phyloP scores from a whole-genome alignment of 495 filamentous ascomycete genomes.

The Aspergillus affinis region DNA sequence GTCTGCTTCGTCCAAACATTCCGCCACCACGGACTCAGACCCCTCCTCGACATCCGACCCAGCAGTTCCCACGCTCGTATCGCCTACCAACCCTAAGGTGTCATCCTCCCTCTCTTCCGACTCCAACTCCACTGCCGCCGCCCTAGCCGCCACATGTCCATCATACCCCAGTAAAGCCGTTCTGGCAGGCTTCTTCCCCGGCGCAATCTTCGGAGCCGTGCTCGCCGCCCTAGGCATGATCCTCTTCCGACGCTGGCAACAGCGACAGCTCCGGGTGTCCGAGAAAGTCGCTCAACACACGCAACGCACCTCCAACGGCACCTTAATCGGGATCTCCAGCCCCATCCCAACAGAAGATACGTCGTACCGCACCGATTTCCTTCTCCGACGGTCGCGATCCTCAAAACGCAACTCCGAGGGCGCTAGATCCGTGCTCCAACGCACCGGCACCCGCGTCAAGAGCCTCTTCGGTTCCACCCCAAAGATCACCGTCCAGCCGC shows the following conservation, averaged over 20 bases:
- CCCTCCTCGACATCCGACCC: conserved; percentile 19
- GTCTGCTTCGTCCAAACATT: conserved; percentile 29
- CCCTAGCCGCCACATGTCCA: conserved; percentile 25
- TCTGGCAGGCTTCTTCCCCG: conserved; percentile 64
- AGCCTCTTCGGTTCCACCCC: conserved; percentile 33
- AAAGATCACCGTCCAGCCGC: conserved; percentile 1
- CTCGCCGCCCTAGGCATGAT: conserved; percentile 43
- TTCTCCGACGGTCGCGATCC: conserved; percentile 35
- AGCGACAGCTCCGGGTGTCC: conserved; percentile 15
- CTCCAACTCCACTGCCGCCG: conserved; percentile 16
- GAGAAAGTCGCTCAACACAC: conserved; percentile 25
- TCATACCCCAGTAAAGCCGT: conserved; percentile 55
- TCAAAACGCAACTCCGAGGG: conserved; percentile 27
- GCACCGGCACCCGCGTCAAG: conserved; percentile 38
- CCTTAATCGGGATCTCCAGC: conserved; percentile 52
- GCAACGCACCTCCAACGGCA: conserved; percentile 40
- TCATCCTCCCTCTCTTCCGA: conserved; percentile 14
- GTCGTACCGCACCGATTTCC: conserved; percentile 59
- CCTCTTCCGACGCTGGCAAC: conserved; percentile 39
- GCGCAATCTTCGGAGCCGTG: conserved; percentile 54
- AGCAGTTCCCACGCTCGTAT: conserved; percentile 20
- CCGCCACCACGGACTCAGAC: conserved; percentile 19
- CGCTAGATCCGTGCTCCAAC: conserved; percentile 35
- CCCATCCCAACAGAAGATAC: conserved; percentile 53
- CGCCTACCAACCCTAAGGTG: conserved; percentile 5